These are phyloP conservation scores for Porcisia deanei DNA, from an alignment of 208 protist genomes.

Conservation along the genomic window DNA sequence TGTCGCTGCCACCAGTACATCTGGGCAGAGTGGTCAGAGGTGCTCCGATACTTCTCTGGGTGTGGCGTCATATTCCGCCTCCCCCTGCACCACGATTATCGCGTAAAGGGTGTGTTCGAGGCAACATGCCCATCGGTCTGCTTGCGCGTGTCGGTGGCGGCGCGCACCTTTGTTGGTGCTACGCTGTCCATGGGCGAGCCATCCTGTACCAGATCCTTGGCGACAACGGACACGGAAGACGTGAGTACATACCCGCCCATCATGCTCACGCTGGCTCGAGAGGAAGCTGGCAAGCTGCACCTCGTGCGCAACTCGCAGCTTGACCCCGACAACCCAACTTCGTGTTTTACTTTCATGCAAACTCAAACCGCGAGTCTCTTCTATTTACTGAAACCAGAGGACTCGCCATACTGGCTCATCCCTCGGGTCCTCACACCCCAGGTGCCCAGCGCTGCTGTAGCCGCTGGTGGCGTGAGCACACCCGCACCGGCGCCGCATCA, in stretches of 20 bases:
- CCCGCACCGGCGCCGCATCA: not conserved
- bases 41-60: conserved; percentile 55
- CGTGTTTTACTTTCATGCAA: conserved; percentile 55
- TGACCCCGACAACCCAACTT: conserved; percentile 40
- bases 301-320: conserved; percentile 28
- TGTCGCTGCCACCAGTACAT: conserved; percentile 36
- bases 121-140: conserved; percentile 40
- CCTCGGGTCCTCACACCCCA: conserved; percentile 45
- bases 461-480: not conserved
- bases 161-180: conserved; percentile 24
- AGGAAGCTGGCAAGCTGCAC: conserved; percentile 8
- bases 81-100: conserved; percentile 41
- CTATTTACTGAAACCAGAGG: conserved; percentile 43
- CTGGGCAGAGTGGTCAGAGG: conserved; percentile 69
- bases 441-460: not conserved
- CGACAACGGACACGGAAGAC: not conserved
- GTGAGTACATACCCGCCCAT: conserved; percentile 29
- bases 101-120: conserved; percentile 48
- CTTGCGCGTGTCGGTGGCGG: conserved; percentile 40
- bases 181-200: conserved; percentile 20
- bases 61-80: conserved; percentile 55
- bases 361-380: conserved; percentile 40
- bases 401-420: conserved; percentile 61
- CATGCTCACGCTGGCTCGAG: conserved; percentile 24
- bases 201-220: not conserved